These are phyloP conservation scores for Sequoia sempervirens DNA, from an alignment of 75 land plant genomes.

Conservation along the genomic window DNA sequence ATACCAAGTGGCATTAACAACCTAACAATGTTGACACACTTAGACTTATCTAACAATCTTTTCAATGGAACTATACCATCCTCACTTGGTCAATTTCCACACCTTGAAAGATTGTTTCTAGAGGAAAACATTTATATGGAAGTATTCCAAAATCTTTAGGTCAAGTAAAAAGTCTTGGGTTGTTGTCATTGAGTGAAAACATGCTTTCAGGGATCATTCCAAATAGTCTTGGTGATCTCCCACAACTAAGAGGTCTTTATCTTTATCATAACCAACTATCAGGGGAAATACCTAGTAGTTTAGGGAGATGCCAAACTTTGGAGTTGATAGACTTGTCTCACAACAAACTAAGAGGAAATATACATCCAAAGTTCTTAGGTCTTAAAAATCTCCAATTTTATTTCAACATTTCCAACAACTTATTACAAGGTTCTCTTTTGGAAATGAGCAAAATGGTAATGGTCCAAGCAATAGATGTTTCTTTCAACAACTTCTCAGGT, in stretches of 20 bases:
- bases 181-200: neutral
- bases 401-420: constrained; percentile 20
- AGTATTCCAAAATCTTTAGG: constrained; percentile 1
- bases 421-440: neutral
- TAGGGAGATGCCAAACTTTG: no score
- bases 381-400: constrained; percentile 32
- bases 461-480: constrained; percentile 15
- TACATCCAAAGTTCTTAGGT: constrained; percentile 10
- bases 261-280: no score
- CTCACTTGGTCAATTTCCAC: constrained; percentile 5
- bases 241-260: no score
- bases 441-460: neutral
- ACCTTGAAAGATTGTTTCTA: constrained; percentile 14
- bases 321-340: no score
- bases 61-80: no score
- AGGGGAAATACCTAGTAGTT: no score
- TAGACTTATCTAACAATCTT: no score
- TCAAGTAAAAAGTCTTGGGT: neutral
- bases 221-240: neutral
- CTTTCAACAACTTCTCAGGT: constrained; percentile 25
- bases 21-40: no score
- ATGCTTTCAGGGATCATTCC: neutral
- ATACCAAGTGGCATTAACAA: no score
- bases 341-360: no score
- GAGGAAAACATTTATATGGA: neutral